Conservation (phyloP, 2,329 filamentous ascomycete species). For the Eurotiales sp. region DNA sequence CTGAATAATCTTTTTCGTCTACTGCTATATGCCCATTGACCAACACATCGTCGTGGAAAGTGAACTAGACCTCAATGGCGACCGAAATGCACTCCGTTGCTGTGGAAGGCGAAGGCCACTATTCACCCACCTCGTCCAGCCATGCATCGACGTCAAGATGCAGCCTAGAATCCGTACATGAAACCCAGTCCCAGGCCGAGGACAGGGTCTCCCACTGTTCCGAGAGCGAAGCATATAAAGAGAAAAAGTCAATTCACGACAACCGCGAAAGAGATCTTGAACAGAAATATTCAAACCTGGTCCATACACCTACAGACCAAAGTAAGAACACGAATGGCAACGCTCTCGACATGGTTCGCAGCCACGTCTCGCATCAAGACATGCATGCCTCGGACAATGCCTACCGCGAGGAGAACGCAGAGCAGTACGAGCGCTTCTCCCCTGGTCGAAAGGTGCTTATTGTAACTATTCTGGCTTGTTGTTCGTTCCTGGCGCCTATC, state of each 20-base stretch:
- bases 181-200: not conserved
- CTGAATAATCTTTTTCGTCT: not conserved
- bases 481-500: slow-evolving; percentile 71
- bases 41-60: not conserved
- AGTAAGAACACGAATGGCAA: slow-evolving; percentile 16
- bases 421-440: slow-evolving; percentile 63
- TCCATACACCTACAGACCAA: slow-evolving; percentile 9
- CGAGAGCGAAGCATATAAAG: not conserved
- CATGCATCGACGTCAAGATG: not conserved
- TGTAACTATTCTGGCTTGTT: slow-evolving; percentile 66
- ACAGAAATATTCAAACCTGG: slow-evolving; percentile 2
- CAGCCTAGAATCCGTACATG: not conserved
- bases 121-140: not conserved
- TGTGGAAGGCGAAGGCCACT: not conserved
- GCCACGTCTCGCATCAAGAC: slow-evolving; percentile 32
- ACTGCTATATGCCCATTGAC: not conserved
- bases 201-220: slow-evolving; percentile 1
- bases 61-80: not conserved
- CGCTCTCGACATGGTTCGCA: slow-evolving; percentile 28
- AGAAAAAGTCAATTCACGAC: not conserved
- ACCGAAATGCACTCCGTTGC: not conserved
- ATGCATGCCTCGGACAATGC: slow-evolving; percentile 25
- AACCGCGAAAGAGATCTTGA: slow-evolving; percentile 1
- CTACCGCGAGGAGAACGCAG: slow-evolving; percentile 44
- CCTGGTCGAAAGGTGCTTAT: slow-evolving; percentile 62